Evolutionary conservation across 176 grass and related monocot genomes (phyloP).

Genomic region (Oryza meyeriana): DNA sequence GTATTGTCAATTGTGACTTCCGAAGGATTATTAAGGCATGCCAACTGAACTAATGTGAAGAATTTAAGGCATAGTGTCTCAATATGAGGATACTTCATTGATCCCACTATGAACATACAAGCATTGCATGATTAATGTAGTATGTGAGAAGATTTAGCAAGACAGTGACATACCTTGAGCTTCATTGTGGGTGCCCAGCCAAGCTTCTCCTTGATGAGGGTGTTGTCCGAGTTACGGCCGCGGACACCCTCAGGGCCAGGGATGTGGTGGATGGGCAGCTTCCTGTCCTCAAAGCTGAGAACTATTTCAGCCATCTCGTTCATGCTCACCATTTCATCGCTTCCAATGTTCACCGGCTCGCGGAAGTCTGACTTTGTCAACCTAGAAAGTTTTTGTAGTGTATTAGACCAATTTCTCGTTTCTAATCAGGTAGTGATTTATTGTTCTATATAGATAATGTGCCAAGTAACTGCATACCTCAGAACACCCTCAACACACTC

Average conservation of each 20-base stretch:
- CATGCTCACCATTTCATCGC: slow-evolving; percentile 92
- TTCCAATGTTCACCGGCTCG: slow-evolving; percentile 80
- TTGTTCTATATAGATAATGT: neutral
- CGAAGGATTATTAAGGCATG: neutral
- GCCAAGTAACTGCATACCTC: slow-evolving; percentile 37
- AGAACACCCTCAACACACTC: slow-evolving; percentile 87
- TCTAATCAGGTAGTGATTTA: neutral
- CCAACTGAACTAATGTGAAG: neutral
- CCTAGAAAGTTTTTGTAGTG: neutral
- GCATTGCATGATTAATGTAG: neutral
- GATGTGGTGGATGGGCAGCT: slow-evolving; percentile 82
- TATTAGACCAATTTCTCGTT: neutral
- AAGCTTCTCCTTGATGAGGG: slow-evolving; percentile 88
- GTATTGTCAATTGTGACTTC: neutral
- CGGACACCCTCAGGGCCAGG: slow-evolving; percentile 80
- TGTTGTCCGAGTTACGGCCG: slow-evolving; percentile 87
- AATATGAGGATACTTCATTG: too few species aligned
- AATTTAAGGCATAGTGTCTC: neutral
- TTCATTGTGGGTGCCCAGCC: slow-evolving; percentile 87
- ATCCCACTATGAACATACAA: neutral
- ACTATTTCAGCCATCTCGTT: slow-evolving; percentile 88
- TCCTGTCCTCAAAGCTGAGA: slow-evolving; percentile 75
- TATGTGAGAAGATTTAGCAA: neutral
- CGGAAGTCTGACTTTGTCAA: slow-evolving; percentile 88
- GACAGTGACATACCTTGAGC: slow-evolving; percentile 53